Evolutionary conservation across 1,284 basidiomycete species (phyloP).

Genomic region (Phellinidium pouzarii): DNA sequence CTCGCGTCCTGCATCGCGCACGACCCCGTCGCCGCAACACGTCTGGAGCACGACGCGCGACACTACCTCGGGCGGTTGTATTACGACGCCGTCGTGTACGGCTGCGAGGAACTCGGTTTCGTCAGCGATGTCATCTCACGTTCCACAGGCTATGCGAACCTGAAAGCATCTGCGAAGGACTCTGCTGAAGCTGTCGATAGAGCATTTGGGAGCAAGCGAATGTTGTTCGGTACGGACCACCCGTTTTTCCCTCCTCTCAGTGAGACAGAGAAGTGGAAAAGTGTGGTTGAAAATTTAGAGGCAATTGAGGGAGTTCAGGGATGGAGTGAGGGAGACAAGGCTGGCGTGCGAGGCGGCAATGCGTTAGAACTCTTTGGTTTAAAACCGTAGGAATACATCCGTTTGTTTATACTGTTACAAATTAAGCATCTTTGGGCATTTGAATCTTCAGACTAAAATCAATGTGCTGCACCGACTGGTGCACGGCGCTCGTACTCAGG

Average conservation of each 20-base stretch:
- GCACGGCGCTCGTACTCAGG: constrained; percentile 86
- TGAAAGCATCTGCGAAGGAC: constrained; percentile 29
- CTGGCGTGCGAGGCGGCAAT: constrained; percentile 62
- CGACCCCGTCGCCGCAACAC: constrained; percentile 68
- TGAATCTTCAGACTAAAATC: constrained; percentile 95
- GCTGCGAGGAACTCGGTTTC: constrained; percentile 74
- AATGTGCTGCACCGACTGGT: constrained; percentile 87
- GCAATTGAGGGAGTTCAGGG: constrained; percentile 61
- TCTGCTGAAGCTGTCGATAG: constrained; percentile 33
- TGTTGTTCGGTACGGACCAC: constrained; percentile 84
- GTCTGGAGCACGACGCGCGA: constrained; percentile 76
- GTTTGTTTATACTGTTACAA: neutral
- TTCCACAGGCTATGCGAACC: constrained; percentile 41
- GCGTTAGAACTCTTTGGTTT: constrained; percentile 59
- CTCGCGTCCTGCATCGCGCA: constrained; percentile 79
- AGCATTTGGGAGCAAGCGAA: constrained; percentile 40
- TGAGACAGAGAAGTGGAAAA: constrained; percentile 67
- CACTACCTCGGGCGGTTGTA: constrained; percentile 76
- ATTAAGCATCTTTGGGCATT: constrained; percentile 33
- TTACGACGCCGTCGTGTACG: constrained; percentile 80
- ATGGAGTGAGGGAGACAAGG: constrained; percentile 57
- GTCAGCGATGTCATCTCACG: constrained; percentile 65
- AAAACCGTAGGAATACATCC: constrained; percentile 4
- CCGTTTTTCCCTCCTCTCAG: constrained; percentile 83
- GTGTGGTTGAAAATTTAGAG: constrained; percentile 75